Conservation (phyloP, 2,329 filamentous ascomycete genomes). For the Leptographium wingfieldii region DNA sequence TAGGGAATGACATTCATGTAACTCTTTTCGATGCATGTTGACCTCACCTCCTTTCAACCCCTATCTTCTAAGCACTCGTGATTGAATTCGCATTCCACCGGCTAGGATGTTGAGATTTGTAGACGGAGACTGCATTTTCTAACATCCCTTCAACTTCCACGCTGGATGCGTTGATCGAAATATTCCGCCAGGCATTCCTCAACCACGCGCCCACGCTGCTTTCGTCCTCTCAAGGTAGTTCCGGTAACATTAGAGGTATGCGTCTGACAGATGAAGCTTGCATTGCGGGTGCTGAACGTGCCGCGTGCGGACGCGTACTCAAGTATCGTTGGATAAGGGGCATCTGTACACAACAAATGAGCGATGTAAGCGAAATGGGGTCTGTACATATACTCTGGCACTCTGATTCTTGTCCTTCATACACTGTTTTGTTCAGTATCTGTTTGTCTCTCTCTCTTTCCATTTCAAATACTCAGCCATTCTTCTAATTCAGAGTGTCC, state of each 20-base stretch:
- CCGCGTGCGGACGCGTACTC: not conserved
- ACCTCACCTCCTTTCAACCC: not conserved
- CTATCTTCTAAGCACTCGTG: not conserved
- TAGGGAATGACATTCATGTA: not conserved
- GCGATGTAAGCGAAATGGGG: not conserved
- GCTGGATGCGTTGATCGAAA: not conserved
- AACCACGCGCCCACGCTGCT: not conserved
- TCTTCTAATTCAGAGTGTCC: not conserved
- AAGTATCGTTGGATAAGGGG: not conserved
- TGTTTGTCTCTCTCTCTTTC: not conserved
- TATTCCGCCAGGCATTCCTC: not conserved
- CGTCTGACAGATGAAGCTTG: not conserved
- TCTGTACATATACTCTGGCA: not conserved
- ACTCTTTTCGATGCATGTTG: not conserved
- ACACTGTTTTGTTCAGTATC: not conserved
- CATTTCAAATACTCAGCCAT: not conserved
- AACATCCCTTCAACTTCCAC: not conserved
- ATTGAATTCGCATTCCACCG: not conserved
- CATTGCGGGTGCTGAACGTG: not conserved
- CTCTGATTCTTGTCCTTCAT: not conserved
- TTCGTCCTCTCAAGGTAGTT: not conserved
- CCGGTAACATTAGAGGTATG: not conserved
- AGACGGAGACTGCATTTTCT: not conserved
- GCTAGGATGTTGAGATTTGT: not conserved
- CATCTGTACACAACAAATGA: not conserved